Evolutionary conservation across 495 filamentous ascomycete genomes (phyloP), one percentile per base, ranked within the genome.

Genomic region (Delitschia confertaspora): DNA sequence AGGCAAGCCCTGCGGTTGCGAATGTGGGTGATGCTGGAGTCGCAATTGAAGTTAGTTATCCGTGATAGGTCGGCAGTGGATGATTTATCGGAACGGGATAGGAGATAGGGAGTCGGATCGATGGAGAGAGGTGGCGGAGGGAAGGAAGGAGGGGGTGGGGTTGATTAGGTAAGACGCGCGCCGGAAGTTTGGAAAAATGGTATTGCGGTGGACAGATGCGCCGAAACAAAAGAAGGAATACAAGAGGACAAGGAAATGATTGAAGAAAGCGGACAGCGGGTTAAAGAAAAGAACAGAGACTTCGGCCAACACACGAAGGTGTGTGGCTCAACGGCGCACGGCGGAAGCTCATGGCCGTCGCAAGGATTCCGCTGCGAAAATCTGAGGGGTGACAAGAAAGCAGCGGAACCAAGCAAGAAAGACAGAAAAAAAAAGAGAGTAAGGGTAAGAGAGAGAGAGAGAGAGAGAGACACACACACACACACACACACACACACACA

Each of bases 1-100:
- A 48, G 61, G 60, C 31, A 60, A 63, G 54, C 60, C 64, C 42
- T 64, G 59, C 47, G 59, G 56, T 17, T n/a, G n/a, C n/a, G n/a
- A n/a, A 39, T 40, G 34, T n/a, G n/a, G n/a, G n/a, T n/a, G n/a
- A n/a, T n/a, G n/a, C n/a, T n/a, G n/a, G n/a, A n/a, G n/a, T n/a
- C n/a, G n/a, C n/a, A n/a, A n/a, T n/a, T n/a, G n/a, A n/a, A n/a
- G n/a, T n/a, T n/a, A n/a, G n/a, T n/a, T n/a, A n/a, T n/a, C n/a
- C n/a, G n/a, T n/a, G n/a, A n/a, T n/a, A n/a, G n/a, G n/a, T n/a
- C n/a, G n/a, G n/a, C n/a, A n/a, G n/a, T n/a, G n/a, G n/a, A n/a
- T n/a, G n/a, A n/a, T n/a, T n/a, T n/a, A n/a, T n/a, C n/a, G n/a
- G n/a, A n/a, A n/a, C n/a, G n/a, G n/a, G n/a, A n/a, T n/a, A n/a